These are phyloP conservation scores for Nymphaea colorata DNA, from an alignment of 164 flowering plant genomes.

Conservation along the genomic window DNA sequence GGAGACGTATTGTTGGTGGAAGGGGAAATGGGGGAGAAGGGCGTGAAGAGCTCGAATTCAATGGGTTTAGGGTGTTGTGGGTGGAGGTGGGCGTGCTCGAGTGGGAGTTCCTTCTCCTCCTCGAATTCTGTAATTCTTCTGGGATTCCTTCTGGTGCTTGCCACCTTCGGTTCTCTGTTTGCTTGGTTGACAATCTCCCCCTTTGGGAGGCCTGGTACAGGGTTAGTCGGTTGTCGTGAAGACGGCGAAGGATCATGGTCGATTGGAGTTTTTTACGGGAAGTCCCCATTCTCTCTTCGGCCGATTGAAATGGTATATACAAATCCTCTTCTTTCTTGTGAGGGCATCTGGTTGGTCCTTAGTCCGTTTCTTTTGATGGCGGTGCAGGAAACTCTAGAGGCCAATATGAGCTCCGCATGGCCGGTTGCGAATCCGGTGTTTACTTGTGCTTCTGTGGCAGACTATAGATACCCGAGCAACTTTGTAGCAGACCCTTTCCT, in stretches of 20 bases:
- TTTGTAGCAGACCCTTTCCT: conserved; percentile 79
- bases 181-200: neutral
- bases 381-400: conserved; percentile 3
- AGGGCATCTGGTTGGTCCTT: conserved; percentile 1
- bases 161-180: neutral
- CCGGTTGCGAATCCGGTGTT: conserved; percentile 61
- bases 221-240: neutral
- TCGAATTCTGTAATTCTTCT: neutral
- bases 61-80: neutral
- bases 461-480: conserved; percentile 24
- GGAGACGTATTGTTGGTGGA: neutral
- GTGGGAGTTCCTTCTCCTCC: neutral
- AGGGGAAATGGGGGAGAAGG: neutral
- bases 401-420: conserved; percentile 52
- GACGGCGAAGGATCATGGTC: conserved; percentile 11
- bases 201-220: neutral
- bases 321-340: neutral
- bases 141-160: neutral
- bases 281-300: conserved; percentile 6
- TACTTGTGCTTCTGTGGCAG: conserved; percentile 31
- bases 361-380: neutral
- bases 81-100: neutral
- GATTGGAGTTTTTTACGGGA: conserved; percentile 9
- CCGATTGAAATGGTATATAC: conserved; percentile 10
- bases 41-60: neutral